A percentile compares a stretch with the other conserved stretches of the same genome.
Conservation (phyloP, 768 basidiomycete species). For the Podaxis sp. region DNA sequence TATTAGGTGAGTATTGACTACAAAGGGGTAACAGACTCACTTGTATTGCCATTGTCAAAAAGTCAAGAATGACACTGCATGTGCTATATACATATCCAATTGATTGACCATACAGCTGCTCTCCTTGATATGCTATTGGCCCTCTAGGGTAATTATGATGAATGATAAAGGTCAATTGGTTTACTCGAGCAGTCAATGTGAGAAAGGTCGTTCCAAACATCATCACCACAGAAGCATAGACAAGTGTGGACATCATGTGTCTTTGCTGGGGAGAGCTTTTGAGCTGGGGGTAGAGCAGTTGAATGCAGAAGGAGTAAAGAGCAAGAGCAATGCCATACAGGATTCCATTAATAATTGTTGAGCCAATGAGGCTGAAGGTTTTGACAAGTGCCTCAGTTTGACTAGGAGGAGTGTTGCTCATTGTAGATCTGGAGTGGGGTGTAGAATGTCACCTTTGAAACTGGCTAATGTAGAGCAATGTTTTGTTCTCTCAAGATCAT, state of each 20-base stretch:
- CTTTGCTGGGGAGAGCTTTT: background rate
- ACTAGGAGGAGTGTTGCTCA: background rate
- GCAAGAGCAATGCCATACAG: background rate
- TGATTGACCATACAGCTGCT: background rate
- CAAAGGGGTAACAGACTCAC: background rate
- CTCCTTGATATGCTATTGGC: background rate
- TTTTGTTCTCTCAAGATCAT: too few relatives aligned
- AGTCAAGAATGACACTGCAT: background rate
- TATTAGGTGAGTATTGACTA: background rate
- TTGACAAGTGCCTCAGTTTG: background rate
- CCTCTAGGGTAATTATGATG: background rate
- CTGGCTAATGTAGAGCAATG: too few relatives aligned
- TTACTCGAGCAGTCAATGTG: background rate
- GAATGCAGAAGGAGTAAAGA: background rate
- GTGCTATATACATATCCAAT: background rate
- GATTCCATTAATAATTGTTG: background rate
- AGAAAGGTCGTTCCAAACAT: background rate
- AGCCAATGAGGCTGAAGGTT: background rate
- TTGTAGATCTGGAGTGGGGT: background rate
- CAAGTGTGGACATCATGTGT: background rate
- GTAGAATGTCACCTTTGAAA: too few relatives aligned
- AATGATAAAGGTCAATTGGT: background rate
- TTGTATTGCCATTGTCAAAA: background rate
- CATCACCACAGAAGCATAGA: background rate
- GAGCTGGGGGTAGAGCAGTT: background rate